phyloP scores from a whole-genome alignment of 179 eudicot genomes.

The Actinidia arguta region DNA sequence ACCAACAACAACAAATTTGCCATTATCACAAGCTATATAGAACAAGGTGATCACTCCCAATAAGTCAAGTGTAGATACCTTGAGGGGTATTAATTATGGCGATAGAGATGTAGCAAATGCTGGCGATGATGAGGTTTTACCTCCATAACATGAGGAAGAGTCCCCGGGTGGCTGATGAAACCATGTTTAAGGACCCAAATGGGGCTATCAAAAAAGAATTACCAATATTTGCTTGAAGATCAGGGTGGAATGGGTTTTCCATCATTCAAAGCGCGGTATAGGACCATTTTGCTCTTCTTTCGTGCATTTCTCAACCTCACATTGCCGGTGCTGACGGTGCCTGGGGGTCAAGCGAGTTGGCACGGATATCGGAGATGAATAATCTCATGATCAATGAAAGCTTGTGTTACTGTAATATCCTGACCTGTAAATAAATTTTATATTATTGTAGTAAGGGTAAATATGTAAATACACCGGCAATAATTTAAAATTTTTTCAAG shows the following conservation, averaged over 20 bases:
- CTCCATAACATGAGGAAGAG: no score
- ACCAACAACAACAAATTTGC: no score
- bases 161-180: constrained; percentile 78
- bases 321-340: constrained; percentile 43
- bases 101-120: no score
- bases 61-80: no score
- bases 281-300: constrained; percentile 41
- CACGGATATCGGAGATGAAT: constrained; percentile 52
- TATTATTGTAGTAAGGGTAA: no score
- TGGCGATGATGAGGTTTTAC: no score
- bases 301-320: constrained; percentile 47
- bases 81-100: no score
- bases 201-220: constrained; percentile 15
- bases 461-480: no score
- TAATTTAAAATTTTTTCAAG: no score
- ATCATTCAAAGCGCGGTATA: constrained; percentile 33
- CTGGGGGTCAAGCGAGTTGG: constrained; percentile 50
- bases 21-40: no score
- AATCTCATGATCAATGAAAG: constrained; percentile 78
- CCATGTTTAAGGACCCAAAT: constrained; percentile 34
- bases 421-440: no score
- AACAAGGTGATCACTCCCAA: no score
- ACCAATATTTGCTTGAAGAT: constrained; percentile 11
- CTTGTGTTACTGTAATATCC: constrained; percentile 71
- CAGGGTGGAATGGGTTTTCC: constrained; percentile 33